phyloP scores from a whole-genome alignment of 2,329 filamentous ascomycete genomes.

The Fusarium chuoi region DNA sequence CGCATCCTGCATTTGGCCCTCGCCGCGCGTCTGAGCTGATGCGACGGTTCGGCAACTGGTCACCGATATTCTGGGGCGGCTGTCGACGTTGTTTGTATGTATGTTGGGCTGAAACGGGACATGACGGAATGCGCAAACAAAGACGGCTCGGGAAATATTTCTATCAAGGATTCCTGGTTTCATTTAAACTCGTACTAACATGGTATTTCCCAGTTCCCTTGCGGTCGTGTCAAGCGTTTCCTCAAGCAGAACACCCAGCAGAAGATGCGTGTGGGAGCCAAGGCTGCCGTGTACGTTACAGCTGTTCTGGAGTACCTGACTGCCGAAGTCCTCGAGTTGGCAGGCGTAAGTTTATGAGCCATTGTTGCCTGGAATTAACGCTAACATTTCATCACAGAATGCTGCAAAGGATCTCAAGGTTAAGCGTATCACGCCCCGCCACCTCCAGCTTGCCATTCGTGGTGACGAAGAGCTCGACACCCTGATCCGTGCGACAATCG shows the following conservation, averaged over 20 bases:
- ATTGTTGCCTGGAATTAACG: conserved; percentile 23
- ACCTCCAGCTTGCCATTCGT: conserved; percentile 96
- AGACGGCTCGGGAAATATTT: conserved; percentile 9
- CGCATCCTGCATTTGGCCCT: conserved; percentile 3
- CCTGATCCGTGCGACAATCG: conserved; percentile 96
- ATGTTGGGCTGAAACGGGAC: conserved; percentile 25
- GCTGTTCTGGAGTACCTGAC: conserved; percentile 98
- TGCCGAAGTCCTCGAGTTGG: conserved; percentile 96
- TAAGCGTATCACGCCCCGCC: conserved; percentile 98
- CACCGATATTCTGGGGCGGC: conserved; percentile 13
- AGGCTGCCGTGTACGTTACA: conserved; percentile 97
- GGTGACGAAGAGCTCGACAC: conserved; percentile 99
- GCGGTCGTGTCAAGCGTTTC: conserved; percentile 99
- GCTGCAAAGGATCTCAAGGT: conserved; percentile 99
- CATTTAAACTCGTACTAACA: conserved; percentile 36
- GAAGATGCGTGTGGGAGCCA: conserved; percentile 99
- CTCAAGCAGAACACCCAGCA: conserved; percentile 99
- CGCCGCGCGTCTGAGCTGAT: conserved; percentile 2
- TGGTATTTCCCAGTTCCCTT: conserved; percentile 79
- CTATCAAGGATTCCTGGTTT: conserved; percentile 11
- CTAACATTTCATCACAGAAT: conserved; percentile 67
- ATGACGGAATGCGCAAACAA: conserved; percentile 26
- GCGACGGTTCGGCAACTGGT: conserved; percentile 14
- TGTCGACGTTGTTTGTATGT: conserved; percentile 3
- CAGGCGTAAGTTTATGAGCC: conserved; percentile 72